phyloP scores from a whole-genome alignment of 345 rosid genomes.

The Eucalyptus paniculata region DNA sequence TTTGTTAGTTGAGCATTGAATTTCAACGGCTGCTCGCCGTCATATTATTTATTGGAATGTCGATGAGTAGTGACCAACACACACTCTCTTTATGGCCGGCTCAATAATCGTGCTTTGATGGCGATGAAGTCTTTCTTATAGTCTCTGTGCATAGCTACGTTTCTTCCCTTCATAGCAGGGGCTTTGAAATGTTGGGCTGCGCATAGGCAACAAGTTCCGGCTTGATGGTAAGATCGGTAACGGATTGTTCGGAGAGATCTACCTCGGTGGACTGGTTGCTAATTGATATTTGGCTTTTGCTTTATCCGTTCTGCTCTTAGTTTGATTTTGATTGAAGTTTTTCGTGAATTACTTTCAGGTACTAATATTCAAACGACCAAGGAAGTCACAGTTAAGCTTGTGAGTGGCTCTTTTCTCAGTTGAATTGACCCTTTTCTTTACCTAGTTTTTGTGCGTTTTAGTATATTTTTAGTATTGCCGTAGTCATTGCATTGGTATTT shows the following conservation, averaged over 20 bases:
- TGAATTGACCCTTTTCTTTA: neutral
- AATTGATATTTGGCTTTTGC: no score
- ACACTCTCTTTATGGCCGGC: no score
- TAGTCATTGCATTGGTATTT: neutral
- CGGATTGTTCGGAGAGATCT: constrained; percentile 97
- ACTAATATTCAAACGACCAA: constrained; percentile 50
- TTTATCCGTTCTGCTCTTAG: no score
- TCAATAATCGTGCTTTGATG: neutral
- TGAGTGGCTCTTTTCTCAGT: constrained; percentile 14
- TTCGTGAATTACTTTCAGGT: no score
- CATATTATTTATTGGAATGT: no score
- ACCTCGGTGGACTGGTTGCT: constrained; percentile 33
- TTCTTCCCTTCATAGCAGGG: neutral
- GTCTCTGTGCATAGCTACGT: neutral
- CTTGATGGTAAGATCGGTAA: constrained; percentile 94
- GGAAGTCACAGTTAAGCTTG: constrained; percentile 90
- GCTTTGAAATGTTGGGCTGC: constrained; percentile 37
- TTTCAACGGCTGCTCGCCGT: no score
- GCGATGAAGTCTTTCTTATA: neutral
- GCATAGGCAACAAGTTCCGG: constrained; percentile 75
- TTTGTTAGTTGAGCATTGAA: no score
- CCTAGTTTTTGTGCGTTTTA: neutral
- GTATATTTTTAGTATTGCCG: neutral
- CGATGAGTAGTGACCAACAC: neutral
- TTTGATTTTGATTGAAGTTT: no score